These are phyloP conservation scores for Ogataea nonfermentans DNA, from an alignment of 805 yeast genomes.

Conservation along the genomic window DNA sequence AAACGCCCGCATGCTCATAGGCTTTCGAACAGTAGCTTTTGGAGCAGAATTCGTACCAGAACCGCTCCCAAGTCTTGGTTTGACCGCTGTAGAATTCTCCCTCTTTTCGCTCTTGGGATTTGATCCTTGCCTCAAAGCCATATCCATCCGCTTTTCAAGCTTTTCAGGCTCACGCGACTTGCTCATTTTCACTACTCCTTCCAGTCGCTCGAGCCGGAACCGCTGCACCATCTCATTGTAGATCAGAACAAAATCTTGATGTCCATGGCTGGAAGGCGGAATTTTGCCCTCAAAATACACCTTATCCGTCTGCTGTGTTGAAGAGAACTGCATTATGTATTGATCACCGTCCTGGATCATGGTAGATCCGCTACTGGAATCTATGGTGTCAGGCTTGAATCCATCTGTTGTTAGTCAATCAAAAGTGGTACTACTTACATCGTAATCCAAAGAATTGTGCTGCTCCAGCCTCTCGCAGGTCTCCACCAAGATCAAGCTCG, in stretches of 20 bases:
- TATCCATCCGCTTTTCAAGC: conserved; percentile 15
- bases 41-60: neutral
- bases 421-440: conserved; percentile 24
- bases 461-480: conserved; percentile 17
- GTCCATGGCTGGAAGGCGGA: conserved; percentile 10
- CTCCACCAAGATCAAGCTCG: conserved; percentile 32
- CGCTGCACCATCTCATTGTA: conserved; percentile 27
- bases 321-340: conserved; percentile 23
- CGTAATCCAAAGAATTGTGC: conserved; percentile 33
- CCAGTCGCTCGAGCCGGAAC: conserved; percentile 29
- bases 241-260: conserved; percentile 28
- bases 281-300: conserved; percentile 33
- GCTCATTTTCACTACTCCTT: conserved; percentile 30
- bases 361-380: conserved; percentile 22
- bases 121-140: neutral
- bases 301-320: conserved; percentile 15
- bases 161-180: conserved; percentile 33
- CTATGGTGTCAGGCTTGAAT: conserved; percentile 35
- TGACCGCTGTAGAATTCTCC: neutral
- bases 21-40: conserved; percentile 6
- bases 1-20: conserved; percentile 21
- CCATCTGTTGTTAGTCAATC: conserved; percentile 24
- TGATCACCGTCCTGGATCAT: conserved; percentile 22
- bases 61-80: conserved; percentile 14
- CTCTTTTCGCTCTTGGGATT: neutral